phyloP scores from a whole-genome alignment of 345 rosid genomes.

The Linum trigynum region DNA sequence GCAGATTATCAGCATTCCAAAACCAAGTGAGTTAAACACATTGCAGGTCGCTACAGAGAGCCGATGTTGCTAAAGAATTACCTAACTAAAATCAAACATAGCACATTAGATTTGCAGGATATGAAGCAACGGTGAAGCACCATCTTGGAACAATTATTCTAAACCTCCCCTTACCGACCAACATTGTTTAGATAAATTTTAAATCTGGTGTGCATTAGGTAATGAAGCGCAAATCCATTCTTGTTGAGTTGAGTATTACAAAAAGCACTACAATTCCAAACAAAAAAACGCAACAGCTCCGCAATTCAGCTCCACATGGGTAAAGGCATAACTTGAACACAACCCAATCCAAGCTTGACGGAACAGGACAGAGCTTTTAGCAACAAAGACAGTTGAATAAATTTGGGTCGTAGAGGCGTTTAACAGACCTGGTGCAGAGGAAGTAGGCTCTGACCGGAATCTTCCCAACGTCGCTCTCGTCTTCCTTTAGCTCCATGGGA shows the following conservation, averaged over 20 bases:
- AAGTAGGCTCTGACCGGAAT: constrained; percentile 79
- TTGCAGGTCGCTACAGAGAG: too few relatives aligned
- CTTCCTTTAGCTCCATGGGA: constrained; percentile 34
- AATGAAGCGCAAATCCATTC: background rate
- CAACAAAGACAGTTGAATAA: background rate
- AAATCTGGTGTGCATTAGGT: too few relatives aligned
- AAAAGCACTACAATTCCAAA: background rate
- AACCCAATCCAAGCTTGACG: background rate
- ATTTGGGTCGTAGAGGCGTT: background rate
- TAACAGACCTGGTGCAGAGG: constrained; percentile 63
- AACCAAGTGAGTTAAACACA: too few relatives aligned
- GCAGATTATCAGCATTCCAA: too few relatives aligned
- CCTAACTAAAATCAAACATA: background rate
- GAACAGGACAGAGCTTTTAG: background rate
- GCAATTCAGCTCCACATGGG: background rate
- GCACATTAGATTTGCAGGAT: background rate
- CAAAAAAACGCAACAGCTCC: background rate
- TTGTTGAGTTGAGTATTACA: background rate
- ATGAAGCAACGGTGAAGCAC: background rate
- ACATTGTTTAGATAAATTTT: too few relatives aligned
- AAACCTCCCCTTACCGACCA: too few relatives aligned
- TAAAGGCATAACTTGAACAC: background rate
- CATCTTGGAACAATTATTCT: too few relatives aligned
- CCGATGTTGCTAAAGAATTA: too few relatives aligned
- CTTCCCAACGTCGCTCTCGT: constrained; percentile 41